Percentiles rank a stretch among this genome's conserved stretches.
Evolutionary conservation across 2,329 filamentous ascomycete species (phyloP).

Genomic region (Coniochaeta sp.): DNA sequence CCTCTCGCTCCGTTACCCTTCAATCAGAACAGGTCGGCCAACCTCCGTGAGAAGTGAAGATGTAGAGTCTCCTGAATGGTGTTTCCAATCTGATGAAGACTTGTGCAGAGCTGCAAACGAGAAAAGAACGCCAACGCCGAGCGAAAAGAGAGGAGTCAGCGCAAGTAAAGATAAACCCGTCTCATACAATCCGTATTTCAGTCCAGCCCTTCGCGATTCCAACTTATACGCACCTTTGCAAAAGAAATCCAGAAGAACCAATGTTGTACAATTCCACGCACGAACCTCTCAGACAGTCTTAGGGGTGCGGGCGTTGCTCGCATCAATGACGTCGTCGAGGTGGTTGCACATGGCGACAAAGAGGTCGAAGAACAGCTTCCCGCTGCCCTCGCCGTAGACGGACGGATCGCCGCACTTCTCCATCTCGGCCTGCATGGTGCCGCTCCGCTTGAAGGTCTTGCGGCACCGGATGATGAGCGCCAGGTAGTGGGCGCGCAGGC

Average conservation of each 20-base stretch:
- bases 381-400: conserved; percentile 25
- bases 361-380: conserved; percentile 94
- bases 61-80: conserved; percentile 36
- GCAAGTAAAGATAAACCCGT: conserved; percentile 9
- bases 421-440: conserved; percentile 99
- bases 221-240: conserved; percentile 9
- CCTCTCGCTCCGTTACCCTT: conserved; percentile 30
- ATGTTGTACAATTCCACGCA: conserved; percentile 11
- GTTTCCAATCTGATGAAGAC: conserved; percentile 44
- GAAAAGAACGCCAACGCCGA: conserved; percentile 24
- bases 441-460: conserved; percentile 95
- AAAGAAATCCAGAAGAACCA: conserved; percentile 15
- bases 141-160: conserved; percentile 13
- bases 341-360: conserved; percentile 98
- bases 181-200: conserved; percentile 7
- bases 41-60: conserved; percentile 46
- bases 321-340: conserved; percentile 89
- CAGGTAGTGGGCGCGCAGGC: conserved; percentile 92
- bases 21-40: conserved; percentile 41
- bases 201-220: conserved; percentile 9
- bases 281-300: conserved; percentile 43
- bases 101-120: conserved; percentile 30
- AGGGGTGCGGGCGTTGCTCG: conserved; percentile 60
- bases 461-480: conserved; percentile 95
- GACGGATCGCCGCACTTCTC: conserved; percentile 63